A percentile compares a stretch with the other conserved stretches of the same genome.
phyloP scores from a whole-genome alignment of 495 filamentous ascomycete genomes.

The Annulohypoxylon nitens region DNA sequence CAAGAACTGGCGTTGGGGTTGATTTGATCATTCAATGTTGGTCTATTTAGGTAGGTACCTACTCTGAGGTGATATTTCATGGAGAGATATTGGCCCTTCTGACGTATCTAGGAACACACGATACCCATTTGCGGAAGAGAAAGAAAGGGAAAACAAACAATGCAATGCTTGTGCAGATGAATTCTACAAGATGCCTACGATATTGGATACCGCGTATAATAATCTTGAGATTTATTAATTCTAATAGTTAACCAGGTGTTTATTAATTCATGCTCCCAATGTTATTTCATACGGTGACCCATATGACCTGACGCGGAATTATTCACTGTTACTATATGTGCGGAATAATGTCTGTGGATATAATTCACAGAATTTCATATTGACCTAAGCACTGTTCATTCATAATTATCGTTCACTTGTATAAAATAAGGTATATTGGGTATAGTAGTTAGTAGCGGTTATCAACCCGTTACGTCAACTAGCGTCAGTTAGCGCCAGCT shows the following conservation, averaged over 20 bases:
- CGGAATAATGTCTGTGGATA: not conserved
- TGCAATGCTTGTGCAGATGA: not conserved
- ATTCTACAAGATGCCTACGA: not conserved
- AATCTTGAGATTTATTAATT: no score
- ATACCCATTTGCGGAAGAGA: not conserved
- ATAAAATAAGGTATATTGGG: not conserved
- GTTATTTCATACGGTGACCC: not conserved
- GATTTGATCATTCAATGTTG: not conserved
- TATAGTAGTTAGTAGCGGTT: not conserved
- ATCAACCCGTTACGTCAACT: slow-evolving; percentile 7
- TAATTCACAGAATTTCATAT: not conserved
- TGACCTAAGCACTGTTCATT: not conserved
- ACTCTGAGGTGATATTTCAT: not conserved
- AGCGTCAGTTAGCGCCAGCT: not conserved
- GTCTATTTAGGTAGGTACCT: not conserved
- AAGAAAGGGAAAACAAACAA: not conserved
- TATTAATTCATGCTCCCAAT: not conserved
- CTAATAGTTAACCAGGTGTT: no score
- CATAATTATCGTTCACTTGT: not conserved
- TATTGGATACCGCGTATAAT: no score
- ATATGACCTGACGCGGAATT: no score
- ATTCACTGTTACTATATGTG: no score
- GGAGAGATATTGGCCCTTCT: not conserved
- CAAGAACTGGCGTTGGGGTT: slow-evolving; percentile 4
- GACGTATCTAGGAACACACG: not conserved